Base-by-base conservation (phyloP, 1,284 basidiomycete genomes). In the Xerocomus minutiporus region DNA sequence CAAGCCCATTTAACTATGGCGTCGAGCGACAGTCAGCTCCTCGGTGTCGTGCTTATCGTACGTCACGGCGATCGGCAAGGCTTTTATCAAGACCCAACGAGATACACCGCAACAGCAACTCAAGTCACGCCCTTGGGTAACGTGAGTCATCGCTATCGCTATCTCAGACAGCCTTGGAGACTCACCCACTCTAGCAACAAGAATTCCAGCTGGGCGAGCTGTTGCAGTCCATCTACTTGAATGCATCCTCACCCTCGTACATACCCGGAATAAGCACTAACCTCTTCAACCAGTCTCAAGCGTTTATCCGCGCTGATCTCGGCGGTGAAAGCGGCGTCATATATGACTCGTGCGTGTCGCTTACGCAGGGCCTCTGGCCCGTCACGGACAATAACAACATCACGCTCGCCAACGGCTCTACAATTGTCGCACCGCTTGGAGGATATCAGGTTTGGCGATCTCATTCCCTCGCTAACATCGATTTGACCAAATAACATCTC, bases 261-360 rank as follows among this genome's bases (percentile, higher is more conserved):
- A 86, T 93, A 55, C 65, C 73, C 7, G 82, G 79, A 0, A 72
- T 92, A 60, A 77, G 75, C 60, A 71, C 70, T 15, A 74, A 77
- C 13, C 70, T 86, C 42, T 81, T 82, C 46, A 39, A 70, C 34
- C 59, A 58, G 23, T 57, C 44, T 29, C 58, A 63, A 46, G 69
- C 78, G 51, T 73, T 76, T 55, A 77, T 86, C 54, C 78, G 78
- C 23, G 87, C 88, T 17, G 88, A 92, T 68, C 82, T 81, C 39
- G 90, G 87, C 29, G 88, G 83, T 20, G 91, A 93, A 70, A 83
- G 81, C 28, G 78, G 80, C 42, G 83, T 89, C 11, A 86, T 91
- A 39, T 81, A 86, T 60, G 80, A 82, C 61, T 86, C 84, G 4
- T 82, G 84, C 8, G 74, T 81, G 17, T 83, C 86, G 5, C 69